Evolutionary conservation across 192 early-diverging fungal species (phyloP), one percentile per base, ranked within the genome.

Genomic region (Glomus cerebriforme): DNA sequence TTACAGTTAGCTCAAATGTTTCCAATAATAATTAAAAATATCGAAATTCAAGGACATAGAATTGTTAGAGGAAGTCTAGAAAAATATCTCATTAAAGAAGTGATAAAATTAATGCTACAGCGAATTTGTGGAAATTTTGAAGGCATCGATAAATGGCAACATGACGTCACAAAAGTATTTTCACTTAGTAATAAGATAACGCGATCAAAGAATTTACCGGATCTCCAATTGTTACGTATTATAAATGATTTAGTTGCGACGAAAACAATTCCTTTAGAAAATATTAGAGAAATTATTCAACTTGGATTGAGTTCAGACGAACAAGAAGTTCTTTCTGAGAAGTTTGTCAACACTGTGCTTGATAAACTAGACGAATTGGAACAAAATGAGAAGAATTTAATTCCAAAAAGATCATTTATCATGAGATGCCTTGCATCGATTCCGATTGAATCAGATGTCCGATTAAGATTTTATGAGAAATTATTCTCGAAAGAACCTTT

Each of bases 241-340:
- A n/a, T n/a, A n/a, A n/a, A n/a, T 79, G 71, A 79, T 37, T 17
- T 79, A 32, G 54, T 72, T n/a, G 31, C 79, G 12, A 62, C 43
- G 17, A 8, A 73, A 45, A 7, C 29, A 60, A 59, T 79, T 49
- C 24, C 71, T 24, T 31, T 73, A 29, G n/a, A 31, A 13, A 26
- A 39, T 24, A 43, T 73, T 32, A 64, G 17, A 47, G 39, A 37
- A 15, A 72, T 72, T 29, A 45, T 73, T 12, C 45, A 60, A 26
- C 54, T 26, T 64, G 37, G 68, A 24, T 22, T 31, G 17, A 27
- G 3, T 63, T 72, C 59, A 7, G 32, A 32, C 17, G 35, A 29
- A 17, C 75, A 12, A 3, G 59, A 77, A n/a, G 15, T 35, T 24
- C 47, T 78, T 24, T 15, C 35, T 24, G 39, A 78, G 17, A 27